Evolutionary conservation across 805 yeast genomes (phyloP), one percentile per base, ranked within the genome.

Genomic region (Yamadazyma paraphyllophila): DNA sequence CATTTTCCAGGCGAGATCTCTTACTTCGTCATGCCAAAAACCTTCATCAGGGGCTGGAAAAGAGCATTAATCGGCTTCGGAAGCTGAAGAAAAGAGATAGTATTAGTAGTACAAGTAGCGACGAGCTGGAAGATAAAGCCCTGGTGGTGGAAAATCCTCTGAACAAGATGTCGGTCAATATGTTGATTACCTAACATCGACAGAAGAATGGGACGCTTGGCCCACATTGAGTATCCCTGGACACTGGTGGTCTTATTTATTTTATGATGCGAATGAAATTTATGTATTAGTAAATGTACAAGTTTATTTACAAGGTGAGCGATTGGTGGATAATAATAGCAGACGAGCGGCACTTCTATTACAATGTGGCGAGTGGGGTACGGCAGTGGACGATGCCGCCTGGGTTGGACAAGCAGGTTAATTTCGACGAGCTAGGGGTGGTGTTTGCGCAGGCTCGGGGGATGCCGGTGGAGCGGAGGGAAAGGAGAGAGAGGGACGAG

Each of bases 11-110:
- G 49, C 51, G 77, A 44, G 77, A 71, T 53, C 63, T 71, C 47
- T 61, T 71, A 31, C 58, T 71, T 41, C 54, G 77, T 41, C 77
- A 71, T 50, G 77, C 77, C 12, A 71, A 71, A 48, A 71, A 71
- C 51, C 59, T 71, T 40, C 77, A 71, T 45, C 62, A 67, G 46
- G 77, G 77, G 11, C 62, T 66, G 45, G 77, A 71, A 51, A 45
- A 61, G 50, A 73, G 76, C 9, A 72, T 71, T n/a, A 62, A 66
- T 43, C 61, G 77, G 39, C 67, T 71, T 34, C 57, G 77, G 37
- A 70, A 69, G 53, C 66, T 61, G 62, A 65, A 64, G 49, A 57
- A 63, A 14, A 17, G 32, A 39, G 24, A 40, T 32, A 40, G 43
- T 31, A 32, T 40, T 17, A 24, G 41, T 42, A 35, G 41, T 26